Percentiles rank a stretch among this genome's conserved stretches.
These are phyloP conservation scores for Apiospora phragmitis DNA, from an alignment of 2,329 filamentous ascomycete species.

Conservation along the genomic window DNA sequence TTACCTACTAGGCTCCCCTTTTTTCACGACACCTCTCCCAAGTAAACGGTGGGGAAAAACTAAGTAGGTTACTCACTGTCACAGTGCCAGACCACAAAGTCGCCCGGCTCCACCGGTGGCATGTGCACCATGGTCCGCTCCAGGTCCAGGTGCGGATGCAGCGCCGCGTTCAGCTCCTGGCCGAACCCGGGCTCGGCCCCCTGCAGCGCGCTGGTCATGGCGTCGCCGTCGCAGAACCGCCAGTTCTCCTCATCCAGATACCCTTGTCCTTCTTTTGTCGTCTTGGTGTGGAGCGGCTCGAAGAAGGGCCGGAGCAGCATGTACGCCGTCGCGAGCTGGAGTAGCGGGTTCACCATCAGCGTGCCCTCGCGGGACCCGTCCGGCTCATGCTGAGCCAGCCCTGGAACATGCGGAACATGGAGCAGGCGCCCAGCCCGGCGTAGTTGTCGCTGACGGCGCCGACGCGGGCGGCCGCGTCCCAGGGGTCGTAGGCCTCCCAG, in stretches of 20 bases:
- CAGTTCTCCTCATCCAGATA: conserved; percentile 61
- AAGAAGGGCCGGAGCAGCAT: conserved; percentile 85
- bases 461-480: conserved; percentile 72
- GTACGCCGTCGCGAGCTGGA: conserved; percentile 76
- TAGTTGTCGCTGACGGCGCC: conserved; percentile 73
- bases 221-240: conserved; percentile 49
- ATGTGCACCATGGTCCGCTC: conserved; percentile 70
- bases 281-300: conserved; percentile 46
- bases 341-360: conserved; percentile 76
- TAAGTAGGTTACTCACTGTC: conserved; percentile 49
- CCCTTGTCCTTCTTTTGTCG: conserved; percentile 36
- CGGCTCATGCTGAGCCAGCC: conserved; percentile 82
- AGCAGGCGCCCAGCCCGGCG: conserved; percentile 77
- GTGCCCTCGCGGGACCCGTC: conserved; percentile 78
- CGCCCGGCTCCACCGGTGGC: conserved; percentile 68
- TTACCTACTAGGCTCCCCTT: no score
- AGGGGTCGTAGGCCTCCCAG: conserved; percentile 82
- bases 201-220: conserved; percentile 61
- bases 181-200: conserved; percentile 68
- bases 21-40: no score
- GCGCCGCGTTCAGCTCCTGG: conserved; percentile 64
- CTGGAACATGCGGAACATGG: conserved; percentile 85
- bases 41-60: conserved; percentile 25
- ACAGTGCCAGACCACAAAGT: conserved; percentile 84
- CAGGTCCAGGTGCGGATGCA: conserved; percentile 72